Evolutionary conservation across 2,329 filamentous ascomycete genomes (phyloP), one percentile per base, ranked within the genome.

Genomic region (Tolypocladium album): DNA sequence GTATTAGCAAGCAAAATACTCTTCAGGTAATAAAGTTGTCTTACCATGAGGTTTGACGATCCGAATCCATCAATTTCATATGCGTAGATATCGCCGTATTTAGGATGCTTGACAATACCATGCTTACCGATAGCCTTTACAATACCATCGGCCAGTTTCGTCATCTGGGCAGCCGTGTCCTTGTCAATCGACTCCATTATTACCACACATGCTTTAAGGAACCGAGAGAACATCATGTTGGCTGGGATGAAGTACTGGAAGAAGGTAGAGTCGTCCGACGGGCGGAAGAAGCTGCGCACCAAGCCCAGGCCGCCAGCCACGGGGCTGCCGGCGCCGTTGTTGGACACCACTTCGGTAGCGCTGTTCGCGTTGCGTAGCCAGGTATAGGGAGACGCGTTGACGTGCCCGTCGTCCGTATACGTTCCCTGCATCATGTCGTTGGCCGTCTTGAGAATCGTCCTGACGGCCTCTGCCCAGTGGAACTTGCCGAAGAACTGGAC

Each of bases 211-310:
- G 78, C 75, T 13, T 75, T 74, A 3, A 92, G 79, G 66, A 85
- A 88, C 27, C 81, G 75, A 39, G 86, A 79, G 64, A 91, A 86
- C 87, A 90, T 89, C 87, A 91, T 91, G 71, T 97, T 97, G 39
- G 89, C 87, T 0, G 93, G 93, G 66, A 97, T 89, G 67, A 95
- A 86, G 72, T 92, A 93, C 69, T 93, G 90, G 62, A 91, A 87
- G 45, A 90, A 88, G 0, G 89, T 90, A 17, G 90, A 85, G 71
- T 97, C 93, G 71, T 97, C 93, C 61, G 89, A 93, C 0, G 92
- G 93, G 1, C 93, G 83, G 78, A 97, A 97, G 38, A 92, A 91
- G 65, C 89, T 92, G 59, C 93, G 84, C 50, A 97, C 83, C 57
- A 97, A 82, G 0, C 91, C 91, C 1, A 91, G 94, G 82, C 90